Conservation (phyloP, 352 stramenopile species). For the Plasmopara viticola region DNA sequence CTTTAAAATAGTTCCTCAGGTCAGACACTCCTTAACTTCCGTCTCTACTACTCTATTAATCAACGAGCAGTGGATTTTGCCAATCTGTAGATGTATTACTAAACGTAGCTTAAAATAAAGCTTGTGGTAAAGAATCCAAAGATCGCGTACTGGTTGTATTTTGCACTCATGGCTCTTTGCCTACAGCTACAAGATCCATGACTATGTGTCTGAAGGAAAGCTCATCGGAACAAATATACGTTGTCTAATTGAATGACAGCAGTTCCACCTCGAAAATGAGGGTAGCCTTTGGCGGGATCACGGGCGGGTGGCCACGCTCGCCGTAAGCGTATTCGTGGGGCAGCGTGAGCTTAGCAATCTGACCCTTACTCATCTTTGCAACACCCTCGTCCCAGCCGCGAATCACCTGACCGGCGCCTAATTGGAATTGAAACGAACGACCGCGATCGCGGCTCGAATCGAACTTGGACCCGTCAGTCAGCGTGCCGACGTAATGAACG, state of each 20-base stretch:
- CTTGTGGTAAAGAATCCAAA: too few relatives aligned
- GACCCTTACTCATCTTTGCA: conserved; percentile 87
- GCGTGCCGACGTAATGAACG: conserved; percentile 76
- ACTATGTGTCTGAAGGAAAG: too few relatives aligned
- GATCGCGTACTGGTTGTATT: too few relatives aligned
- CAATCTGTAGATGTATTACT: too few relatives aligned
- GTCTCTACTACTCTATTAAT: too few relatives aligned
- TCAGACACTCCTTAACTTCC: too few relatives aligned
- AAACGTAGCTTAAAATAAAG: too few relatives aligned
- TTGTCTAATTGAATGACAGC: conserved; percentile 56
- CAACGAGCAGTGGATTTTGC: too few relatives aligned
- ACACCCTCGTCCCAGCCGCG: conserved; percentile 75
- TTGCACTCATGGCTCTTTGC: too few relatives aligned
- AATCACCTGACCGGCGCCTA: conserved; percentile 74
- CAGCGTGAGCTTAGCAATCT: conserved; percentile 90
- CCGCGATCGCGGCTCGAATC: conserved; percentile 74
- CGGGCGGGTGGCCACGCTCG: conserved; percentile 74
- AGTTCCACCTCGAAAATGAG: conserved; percentile 93
- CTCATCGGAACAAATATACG: too few relatives aligned
- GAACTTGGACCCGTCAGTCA: conserved; percentile 74
- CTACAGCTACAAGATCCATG: too few relatives aligned
- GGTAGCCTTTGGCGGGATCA: conserved; percentile 89
- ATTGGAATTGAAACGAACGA: conserved; percentile 74
- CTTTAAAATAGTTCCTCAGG: too few relatives aligned
- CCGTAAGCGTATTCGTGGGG: conserved; percentile 94